Percentiles rank a stretch among this genome's conserved stretches.
Evolutionary conservation across 495 filamentous ascomycete genomes (phyloP).

Genomic region (Thermochaetoides thermophila): DNA sequence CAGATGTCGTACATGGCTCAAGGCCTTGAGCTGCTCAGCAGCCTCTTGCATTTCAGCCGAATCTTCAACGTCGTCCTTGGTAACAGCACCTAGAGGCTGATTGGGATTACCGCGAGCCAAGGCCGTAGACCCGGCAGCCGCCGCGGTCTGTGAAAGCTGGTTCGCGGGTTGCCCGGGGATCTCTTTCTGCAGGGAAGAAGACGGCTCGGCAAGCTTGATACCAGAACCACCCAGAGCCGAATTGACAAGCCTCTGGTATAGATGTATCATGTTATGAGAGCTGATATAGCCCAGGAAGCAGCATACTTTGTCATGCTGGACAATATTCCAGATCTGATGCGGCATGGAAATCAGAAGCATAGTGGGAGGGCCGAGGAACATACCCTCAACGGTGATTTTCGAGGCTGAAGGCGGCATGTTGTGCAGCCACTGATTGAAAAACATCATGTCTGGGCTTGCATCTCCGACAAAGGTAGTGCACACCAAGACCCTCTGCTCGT

Average conservation of each 20-base stretch:
- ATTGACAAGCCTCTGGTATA: slow-evolving; percentile 37
- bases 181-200: slow-evolving; percentile 18
- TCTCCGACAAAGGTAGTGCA: slow-evolving; percentile 43
- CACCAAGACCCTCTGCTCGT: slow-evolving; percentile 37
- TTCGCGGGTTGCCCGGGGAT: slow-evolving; percentile 13
- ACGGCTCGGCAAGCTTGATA: too few relatives aligned
- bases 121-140: slow-evolving; percentile 1
- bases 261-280: slow-evolving; percentile 42
- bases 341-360: slow-evolving; percentile 45
- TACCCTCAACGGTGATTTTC: slow-evolving; percentile 41
- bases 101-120: slow-evolving; percentile 6
- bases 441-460: slow-evolving; percentile 41
- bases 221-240: slow-evolving; percentile 22
- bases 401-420: slow-evolving; percentile 31
- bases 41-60: slow-evolving; percentile 45
- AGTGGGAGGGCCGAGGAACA: slow-evolving; percentile 42
- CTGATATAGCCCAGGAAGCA: slow-evolving; percentile 40
- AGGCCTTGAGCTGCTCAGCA: slow-evolving; percentile 40
- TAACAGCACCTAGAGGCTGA: slow-evolving; percentile 7
- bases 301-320: slow-evolving; percentile 42
- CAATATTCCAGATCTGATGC: slow-evolving; percentile 37
- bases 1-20: slow-evolving; percentile 39
- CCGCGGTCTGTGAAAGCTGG: neutral
- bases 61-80: slow-evolving; percentile 39
- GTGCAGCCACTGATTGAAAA: slow-evolving; percentile 42